Conservation (phyloP, 1,284 basidiomycete genomes). For the Moesziomyces globuligerus region DNA sequence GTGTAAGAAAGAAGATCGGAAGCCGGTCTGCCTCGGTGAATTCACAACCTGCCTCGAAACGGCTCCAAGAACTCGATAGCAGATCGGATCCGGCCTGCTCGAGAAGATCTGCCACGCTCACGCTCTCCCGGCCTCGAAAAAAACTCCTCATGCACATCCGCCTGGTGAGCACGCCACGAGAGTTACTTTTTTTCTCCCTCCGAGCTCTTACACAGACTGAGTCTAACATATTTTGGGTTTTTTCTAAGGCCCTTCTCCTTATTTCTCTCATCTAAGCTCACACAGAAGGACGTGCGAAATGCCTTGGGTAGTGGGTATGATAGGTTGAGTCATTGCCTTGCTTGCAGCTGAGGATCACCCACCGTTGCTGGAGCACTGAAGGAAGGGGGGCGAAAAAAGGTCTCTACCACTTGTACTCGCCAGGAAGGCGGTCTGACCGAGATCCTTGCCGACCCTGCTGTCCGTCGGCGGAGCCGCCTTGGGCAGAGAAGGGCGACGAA, state of each 20-base stretch:
- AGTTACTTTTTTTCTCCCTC: background rate
- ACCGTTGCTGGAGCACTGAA: too few relatives aligned
- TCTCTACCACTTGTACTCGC: conserved; percentile 48
- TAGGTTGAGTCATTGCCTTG: background rate
- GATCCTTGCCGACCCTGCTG: conserved; percentile 4
- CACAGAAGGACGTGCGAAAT: too few relatives aligned
- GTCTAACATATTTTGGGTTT: too few relatives aligned
- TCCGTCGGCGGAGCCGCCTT: conserved; percentile 1
- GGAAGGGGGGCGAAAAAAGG: background rate
- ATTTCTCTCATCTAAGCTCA: too few relatives aligned
- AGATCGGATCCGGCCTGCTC: background rate
- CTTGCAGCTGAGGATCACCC: background rate
- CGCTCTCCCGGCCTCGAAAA: background rate
- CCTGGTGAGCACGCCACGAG: background rate
- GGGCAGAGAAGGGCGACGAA: conserved; percentile 25
- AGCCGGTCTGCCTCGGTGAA: background rate
- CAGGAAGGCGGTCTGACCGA: conserved; percentile 25
- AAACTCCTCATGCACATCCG: background rate
- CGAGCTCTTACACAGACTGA: background rate
- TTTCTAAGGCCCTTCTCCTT: too few relatives aligned
- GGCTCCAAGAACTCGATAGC: too few relatives aligned
- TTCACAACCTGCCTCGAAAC: background rate
- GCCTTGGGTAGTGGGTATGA: too few relatives aligned
- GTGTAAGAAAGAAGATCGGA: background rate
- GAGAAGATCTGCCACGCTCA: background rate